Conservation (phyloP, 2,329 filamentous ascomycete species). For the Camptophora hylomeconis region DNA sequence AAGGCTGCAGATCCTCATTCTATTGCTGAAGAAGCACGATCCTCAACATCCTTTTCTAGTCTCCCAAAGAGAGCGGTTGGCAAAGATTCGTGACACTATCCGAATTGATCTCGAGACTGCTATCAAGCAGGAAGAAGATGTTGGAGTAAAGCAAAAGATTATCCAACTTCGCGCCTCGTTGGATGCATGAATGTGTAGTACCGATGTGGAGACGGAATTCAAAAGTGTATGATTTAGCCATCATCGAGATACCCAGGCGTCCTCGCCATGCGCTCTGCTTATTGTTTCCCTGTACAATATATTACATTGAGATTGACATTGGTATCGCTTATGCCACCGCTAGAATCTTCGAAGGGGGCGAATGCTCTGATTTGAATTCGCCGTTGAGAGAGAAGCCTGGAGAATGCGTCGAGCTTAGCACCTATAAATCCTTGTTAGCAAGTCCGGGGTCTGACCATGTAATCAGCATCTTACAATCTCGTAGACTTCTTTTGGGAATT, state of each 20-base stretch:
- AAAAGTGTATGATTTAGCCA: too few species aligned
- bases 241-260: too few species aligned
- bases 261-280: too few species aligned
- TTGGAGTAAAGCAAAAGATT: constrained; percentile 19
- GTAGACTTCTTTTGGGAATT: constrained; percentile 58
- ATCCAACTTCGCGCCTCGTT: constrained; percentile 9
- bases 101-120: constrained; percentile 52
- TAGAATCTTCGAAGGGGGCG: constrained; percentile 34
- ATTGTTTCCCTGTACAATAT: too few species aligned
- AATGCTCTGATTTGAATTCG: constrained; percentile 52
- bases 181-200: constrained; percentile 11
- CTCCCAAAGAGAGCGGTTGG: constrained; percentile 42
- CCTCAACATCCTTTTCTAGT: constrained; percentile 50
- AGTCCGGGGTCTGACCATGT: constrained; percentile 11
- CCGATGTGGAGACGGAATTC: too few species aligned
- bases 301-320: too few species aligned
- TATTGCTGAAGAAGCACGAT: constrained; percentile 38
- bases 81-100: constrained; percentile 47
- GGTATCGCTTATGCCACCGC: too few species aligned
- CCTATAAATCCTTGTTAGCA: constrained; percentile 43
- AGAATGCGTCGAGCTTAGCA: constrained; percentile 75
- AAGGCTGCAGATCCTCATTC: constrained; percentile 44
- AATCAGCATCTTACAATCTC: constrained; percentile 42
- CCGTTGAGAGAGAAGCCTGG: constrained; percentile 82
- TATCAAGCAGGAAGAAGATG: constrained; percentile 40